These are phyloP conservation scores for Cystobasidiaceae sp. DNA, from an alignment of 1,284 basidiomycete species.

Conservation along the genomic window DNA sequence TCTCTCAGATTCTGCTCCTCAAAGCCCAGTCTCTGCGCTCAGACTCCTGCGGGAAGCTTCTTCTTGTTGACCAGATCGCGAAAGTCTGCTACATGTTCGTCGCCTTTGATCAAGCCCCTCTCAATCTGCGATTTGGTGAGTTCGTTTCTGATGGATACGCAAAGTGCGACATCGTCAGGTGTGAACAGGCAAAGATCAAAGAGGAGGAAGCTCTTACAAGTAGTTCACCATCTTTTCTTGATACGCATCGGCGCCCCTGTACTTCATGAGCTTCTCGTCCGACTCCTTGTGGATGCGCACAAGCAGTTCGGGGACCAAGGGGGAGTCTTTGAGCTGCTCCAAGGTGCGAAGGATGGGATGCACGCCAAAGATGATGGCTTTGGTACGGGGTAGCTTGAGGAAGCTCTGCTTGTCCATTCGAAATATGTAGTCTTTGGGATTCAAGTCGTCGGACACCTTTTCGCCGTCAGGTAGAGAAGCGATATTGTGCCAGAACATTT, in stretches of 20 bases:
- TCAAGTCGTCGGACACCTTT: constrained; percentile 45
- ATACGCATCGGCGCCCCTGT: constrained; percentile 48
- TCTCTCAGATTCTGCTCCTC: no score
- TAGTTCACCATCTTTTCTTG: constrained; percentile 47
- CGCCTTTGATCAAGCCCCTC: constrained; percentile 46
- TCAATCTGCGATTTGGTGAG: constrained; percentile 48
- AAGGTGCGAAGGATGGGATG: constrained; percentile 49
- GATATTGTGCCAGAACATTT: constrained; percentile 48
- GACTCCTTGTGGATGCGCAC: constrained; percentile 48
- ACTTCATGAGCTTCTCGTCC: constrained; percentile 47
- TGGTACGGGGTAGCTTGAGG: constrained; percentile 49
- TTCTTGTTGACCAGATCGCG: constrained; percentile 2
- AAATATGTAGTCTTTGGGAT: constrained; percentile 40
- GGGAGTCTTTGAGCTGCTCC: constrained; percentile 48
- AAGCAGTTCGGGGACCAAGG: constrained; percentile 49
- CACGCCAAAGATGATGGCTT: constrained; percentile 50
- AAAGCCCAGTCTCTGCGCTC: no score
- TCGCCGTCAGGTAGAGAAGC: constrained; percentile 42
- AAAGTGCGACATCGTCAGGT: not conserved
- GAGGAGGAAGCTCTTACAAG: constrained; percentile 33
- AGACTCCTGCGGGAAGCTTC: not conserved
- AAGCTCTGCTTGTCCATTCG: constrained; percentile 48
- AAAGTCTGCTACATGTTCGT: constrained; percentile 37
- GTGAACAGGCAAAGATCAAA: no score
- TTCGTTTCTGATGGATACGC: constrained; percentile 33